Conservation (phyloP, 148 eudicot genomes). For the Polygonum maritimum region DNA sequence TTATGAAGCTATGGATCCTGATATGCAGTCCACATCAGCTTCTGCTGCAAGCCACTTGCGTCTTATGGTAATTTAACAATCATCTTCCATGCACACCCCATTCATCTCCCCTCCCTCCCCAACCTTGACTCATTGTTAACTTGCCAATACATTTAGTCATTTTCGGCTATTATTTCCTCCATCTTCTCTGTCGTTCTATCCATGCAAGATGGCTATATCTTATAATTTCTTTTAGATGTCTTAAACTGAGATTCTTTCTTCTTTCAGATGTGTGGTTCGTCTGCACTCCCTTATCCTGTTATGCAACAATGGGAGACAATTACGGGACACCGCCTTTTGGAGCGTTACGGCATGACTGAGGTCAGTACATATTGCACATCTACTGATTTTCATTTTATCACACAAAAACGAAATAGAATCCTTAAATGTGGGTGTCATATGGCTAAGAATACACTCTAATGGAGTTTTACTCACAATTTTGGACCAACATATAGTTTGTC, state of each 20-base stretch:
- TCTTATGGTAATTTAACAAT: conserved; percentile 57
- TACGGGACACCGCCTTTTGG: conserved; percentile 82
- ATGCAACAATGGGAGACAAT: conserved; percentile 96
- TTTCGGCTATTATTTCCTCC: neutral
- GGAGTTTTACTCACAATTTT: conserved; percentile 11
- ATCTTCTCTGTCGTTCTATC: neutral
- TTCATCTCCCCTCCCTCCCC: neutral
- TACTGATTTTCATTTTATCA: neutral
- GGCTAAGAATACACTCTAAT: neutral
- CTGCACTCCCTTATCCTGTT: conserved; percentile 96
- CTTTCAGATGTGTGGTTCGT: conserved; percentile 92
- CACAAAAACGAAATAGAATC: neutral
- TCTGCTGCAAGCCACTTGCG: conserved; percentile 81
- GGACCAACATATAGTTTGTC: conserved; percentile 54
- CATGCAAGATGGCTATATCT: neutral
- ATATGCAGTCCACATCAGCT: conserved; percentile 51
- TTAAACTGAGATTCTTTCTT: neutral
- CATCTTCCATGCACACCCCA: neutral
- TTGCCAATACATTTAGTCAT: neutral
- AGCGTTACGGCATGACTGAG: conserved; percentile 99
- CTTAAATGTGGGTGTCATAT: neutral
- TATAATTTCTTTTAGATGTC: neutral
- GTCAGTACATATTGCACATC: conserved; percentile 25
- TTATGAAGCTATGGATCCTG: conserved; percentile 91
- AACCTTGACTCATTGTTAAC: neutral